Base-by-base conservation (phyloP, 495 filamentous ascomycete genomes). In the Xylaria bambusicola region DNA sequence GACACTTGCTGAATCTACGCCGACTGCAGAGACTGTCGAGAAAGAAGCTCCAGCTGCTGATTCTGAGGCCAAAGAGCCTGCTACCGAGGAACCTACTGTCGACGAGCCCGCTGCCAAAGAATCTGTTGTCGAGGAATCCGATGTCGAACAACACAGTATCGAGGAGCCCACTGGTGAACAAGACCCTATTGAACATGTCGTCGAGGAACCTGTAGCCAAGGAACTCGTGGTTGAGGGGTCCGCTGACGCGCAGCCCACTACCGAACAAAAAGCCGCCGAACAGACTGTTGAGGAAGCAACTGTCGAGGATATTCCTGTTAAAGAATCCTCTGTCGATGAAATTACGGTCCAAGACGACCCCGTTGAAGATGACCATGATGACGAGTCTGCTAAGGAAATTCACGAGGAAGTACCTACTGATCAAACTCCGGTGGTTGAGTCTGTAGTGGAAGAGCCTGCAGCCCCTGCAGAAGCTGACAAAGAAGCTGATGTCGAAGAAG, bases 401-500 rank as follows among this genome's bases (percentile, higher is more conserved):
- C 49, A 53, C 21, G 48, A 49, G 9, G 69, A 66, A 35, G 47
- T 38, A 31, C 47, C 56, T 49, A 15, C 24, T 6, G 56, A 52
- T 9, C 61, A 56, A 15, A 23, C 38, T 13, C 21, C 48, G 21
- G 49, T 21, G 9, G 61, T 33, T 31, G 54, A 61, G 17, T 47
- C 55, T 31, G 48, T 55, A 29, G 62, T 56, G 27, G 64, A 68
- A 57, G 58, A 42, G 33, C 33, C 48, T 20, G 31, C 51, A 40
- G 41, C 23, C 13, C 35, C 24, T 17, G 64, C 63, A 33, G n/a
- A n/a, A n/a, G n/a, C n/a, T n/a, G n/a, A n/a, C n/a, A n/a, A n/a
- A n/a, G 49, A 53, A 41, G 44, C 35, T 20, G 15, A 61, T 4
- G 44, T 26, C 12, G 53, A 61, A 44, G 50, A 62, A 13, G 10